phyloP scores from a whole-genome alignment of 2,329 filamentous ascomycete genomes.

The Aureobasidium leucospermi region DNA sequence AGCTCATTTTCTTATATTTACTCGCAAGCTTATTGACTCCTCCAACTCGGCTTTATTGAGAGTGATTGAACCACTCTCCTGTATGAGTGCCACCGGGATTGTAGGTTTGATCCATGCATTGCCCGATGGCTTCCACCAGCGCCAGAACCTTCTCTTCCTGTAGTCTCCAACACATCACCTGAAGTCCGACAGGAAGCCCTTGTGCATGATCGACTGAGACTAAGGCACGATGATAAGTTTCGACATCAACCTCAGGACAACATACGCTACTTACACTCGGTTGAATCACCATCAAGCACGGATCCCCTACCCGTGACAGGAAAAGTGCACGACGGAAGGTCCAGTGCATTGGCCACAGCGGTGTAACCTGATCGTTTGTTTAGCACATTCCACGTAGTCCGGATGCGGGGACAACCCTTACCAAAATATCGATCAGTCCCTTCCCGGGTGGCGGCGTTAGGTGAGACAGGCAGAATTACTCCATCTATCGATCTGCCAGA shows the following conservation, averaged over 20 bases:
- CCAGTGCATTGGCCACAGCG: constrained; percentile 16
- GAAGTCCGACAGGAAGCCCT: constrained; percentile 21
- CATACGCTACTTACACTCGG: constrained; percentile 16
- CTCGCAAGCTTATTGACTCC: too few species aligned
- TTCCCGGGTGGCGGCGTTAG: neutral
- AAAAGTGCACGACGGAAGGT: constrained; percentile 15
- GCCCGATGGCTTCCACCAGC: constrained; percentile 16
- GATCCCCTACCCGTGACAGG: constrained; percentile 14
- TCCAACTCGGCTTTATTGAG: too few species aligned
- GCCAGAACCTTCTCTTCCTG: constrained; percentile 23
- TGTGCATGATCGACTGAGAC: constrained; percentile 15
- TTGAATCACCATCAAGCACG: constrained; percentile 14
- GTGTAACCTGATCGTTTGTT: constrained; percentile 17
- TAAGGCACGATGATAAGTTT: constrained; percentile 13
- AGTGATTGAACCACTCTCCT: too few species aligned
- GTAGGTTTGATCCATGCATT: constrained; percentile 6
- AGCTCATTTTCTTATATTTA: too few species aligned
- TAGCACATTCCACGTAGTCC: neutral
- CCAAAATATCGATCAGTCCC: neutral
- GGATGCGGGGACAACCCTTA: neutral
- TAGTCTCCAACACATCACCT: constrained; percentile 20
- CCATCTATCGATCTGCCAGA: constrained; percentile 18
- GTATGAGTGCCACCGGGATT: neutral
- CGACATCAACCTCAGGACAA: neutral
- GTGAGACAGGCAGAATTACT: constrained; percentile 19